phyloP scores from a whole-genome alignment of 2,329 filamentous ascomycete genomes.

The Cercospora sp. region DNA sequence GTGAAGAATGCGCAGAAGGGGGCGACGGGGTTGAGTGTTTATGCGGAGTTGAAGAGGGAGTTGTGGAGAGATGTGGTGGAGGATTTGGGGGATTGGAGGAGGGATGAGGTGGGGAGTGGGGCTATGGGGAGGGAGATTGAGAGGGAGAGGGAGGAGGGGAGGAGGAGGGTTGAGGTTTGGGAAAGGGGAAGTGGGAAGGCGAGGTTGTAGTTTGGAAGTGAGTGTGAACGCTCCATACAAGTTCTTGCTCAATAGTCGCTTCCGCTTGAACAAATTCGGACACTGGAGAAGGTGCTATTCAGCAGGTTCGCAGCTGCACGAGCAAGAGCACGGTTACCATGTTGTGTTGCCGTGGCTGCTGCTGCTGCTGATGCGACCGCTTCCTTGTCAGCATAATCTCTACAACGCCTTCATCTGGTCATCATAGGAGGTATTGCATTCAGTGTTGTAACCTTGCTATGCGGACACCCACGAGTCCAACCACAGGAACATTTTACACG shows the following conservation, averaged over 20 bases:
- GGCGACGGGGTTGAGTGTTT: slow-evolving; percentile 59
- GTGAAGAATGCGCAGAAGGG: slow-evolving; percentile 54
- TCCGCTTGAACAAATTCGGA: background rate
- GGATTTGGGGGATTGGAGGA: slow-evolving; percentile 56
- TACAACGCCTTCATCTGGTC: background rate
- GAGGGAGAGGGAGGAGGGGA: slow-evolving; percentile 24
- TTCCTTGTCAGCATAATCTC: background rate
- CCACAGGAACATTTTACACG: background rate
- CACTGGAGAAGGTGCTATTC: background rate
- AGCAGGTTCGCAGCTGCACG: background rate
- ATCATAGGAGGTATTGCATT: background rate
- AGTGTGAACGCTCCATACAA: background rate
- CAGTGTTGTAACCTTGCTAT: background rate
- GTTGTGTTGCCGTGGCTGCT: background rate
- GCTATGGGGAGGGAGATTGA: slow-evolving; percentile 49
- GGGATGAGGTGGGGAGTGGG: slow-evolving; percentile 48
- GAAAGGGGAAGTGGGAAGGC: slow-evolving; percentile 26
- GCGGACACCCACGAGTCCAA: background rate
- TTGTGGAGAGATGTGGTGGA: slow-evolving; percentile 69
- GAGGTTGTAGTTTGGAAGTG: slow-evolving; percentile 27
- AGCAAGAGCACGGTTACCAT: background rate
- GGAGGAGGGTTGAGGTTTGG: slow-evolving; percentile 32
- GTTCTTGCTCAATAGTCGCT: background rate
- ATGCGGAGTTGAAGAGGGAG: slow-evolving; percentile 71
- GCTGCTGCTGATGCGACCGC: background rate